Evolutionary conservation across 2,329 filamentous ascomycete genomes (phyloP), one percentile per base, ranked within the genome.

Genomic region (Penicillium sp.): DNA sequence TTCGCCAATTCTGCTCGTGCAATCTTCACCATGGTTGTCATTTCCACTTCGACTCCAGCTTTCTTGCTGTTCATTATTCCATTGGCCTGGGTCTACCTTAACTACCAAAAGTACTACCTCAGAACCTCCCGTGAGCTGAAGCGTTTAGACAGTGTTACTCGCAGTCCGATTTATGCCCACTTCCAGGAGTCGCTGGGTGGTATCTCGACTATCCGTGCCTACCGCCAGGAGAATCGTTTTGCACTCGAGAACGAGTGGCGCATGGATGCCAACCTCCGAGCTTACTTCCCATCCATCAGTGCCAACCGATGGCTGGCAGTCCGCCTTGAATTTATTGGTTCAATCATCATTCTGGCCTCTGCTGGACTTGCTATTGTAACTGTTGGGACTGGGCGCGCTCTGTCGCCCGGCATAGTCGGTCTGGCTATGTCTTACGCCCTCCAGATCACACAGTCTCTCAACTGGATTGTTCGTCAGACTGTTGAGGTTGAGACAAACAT

Each of bases 401-500:
- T 96, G 40, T 86, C 83, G 22, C 79, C 87, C 7, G 95, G 95
- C 59, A 81, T 87, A 77, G 93, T 98, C 54, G 96, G 96, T 81
- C 82, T 99, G 70, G 87, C 91, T 64, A 96, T 99, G 92, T 96
- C 94, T 49, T 97, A 98, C 78, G 95, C 93, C 40, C 84, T 99
- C 63, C 92, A 97, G 79, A 98, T 99, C 72, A 99, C 95, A 1
- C 91, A 94, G 66, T 96, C 93, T 37, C 85, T 99, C 70, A 99
- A 98, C 81, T 99, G 95, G 95, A 97, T 99, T 71, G 95, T 99
- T 53, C 88, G 96, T 59, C 95, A 99, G 78, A 97, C 93, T 0
- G 95, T 99, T 36, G 96, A 99, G 77, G 95, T 99, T n/a, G 96
- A 99, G 82, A 98, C 94, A n/a, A 99, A 99, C 77, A 99, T 99